phyloP scores from a whole-genome alignment of 2,329 filamentous ascomycete genomes.

The Claviceps sp. region DNA sequence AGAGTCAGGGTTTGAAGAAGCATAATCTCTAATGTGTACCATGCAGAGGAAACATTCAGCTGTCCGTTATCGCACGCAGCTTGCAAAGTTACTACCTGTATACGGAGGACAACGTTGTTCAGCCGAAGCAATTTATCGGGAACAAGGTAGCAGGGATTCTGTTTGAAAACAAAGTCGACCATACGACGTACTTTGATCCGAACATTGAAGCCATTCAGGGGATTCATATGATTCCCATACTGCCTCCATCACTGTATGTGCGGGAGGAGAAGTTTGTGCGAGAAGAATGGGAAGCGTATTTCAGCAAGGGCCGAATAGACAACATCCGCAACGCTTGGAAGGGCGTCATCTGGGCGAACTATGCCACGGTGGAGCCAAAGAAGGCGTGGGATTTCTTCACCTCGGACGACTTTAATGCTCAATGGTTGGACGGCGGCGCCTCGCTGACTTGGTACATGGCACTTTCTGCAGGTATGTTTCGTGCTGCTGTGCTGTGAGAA shows the following conservation, averaged over 20 bases:
- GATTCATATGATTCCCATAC: conserved; percentile 72
- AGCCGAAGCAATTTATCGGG: conserved; percentile 63
- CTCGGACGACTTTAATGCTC: conserved; percentile 47
- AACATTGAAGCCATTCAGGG: conserved; percentile 60
- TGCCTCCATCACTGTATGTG: conserved; percentile 53
- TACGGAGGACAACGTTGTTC: conserved; percentile 48
- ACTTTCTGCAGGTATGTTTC: conserved; percentile 50
- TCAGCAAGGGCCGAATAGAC: conserved; percentile 52
- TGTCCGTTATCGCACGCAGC: conserved; percentile 61
- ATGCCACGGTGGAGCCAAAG: conserved; percentile 60
- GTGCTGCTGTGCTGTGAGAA: conserved; percentile 8
- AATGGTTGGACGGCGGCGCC: conserved; percentile 69
- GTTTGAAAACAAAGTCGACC: conserved; percentile 93
- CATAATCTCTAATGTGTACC: background rate
- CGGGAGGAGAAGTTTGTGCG: conserved; percentile 56
- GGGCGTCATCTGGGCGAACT: conserved; percentile 71
- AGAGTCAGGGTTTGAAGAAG: background rate
- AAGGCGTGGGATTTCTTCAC: conserved; percentile 65
- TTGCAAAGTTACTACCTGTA: conserved; percentile 77
- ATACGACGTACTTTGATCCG: conserved; percentile 76
- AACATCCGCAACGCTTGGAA: conserved; percentile 65
- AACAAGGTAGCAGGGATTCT: conserved; percentile 64
- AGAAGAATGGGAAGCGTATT: conserved; percentile 75
- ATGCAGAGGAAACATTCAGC: conserved; percentile 60
- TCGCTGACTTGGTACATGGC: conserved; percentile 76